Percentiles rank a stretch among this genome's conserved stretches.
phyloP scores from a whole-genome alignment of 495 filamentous ascomycete species.

The Tuber aestivum region DNA sequence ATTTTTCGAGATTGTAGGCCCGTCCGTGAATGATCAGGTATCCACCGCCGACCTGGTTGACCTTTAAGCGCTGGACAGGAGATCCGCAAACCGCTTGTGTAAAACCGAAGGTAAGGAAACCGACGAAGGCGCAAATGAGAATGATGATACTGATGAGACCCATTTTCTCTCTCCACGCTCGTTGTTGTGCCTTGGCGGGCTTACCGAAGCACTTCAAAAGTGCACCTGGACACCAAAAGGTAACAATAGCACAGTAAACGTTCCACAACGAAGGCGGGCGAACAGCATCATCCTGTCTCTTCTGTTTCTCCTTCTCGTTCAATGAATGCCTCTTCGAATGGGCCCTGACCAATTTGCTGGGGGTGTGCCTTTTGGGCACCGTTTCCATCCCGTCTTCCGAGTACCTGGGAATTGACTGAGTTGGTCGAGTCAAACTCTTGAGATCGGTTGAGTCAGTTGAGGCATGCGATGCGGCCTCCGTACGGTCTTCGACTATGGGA shows the following conservation, averaged over 20 bases:
- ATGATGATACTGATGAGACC: slow-evolving; percentile 91
- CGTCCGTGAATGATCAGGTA: slow-evolving; percentile 96
- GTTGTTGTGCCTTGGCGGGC: slow-evolving; percentile 77
- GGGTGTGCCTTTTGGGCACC: slow-evolving; percentile 37
- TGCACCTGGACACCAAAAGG: slow-evolving; percentile 89
- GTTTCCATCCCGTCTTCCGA: slow-evolving; percentile 24
- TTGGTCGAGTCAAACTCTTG: slow-evolving; percentile 47
- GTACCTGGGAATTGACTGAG: slow-evolving; percentile 42
- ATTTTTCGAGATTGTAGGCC: slow-evolving; percentile 73
- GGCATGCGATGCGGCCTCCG: slow-evolving; percentile 49
- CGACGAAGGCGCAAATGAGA: slow-evolving; percentile 79
- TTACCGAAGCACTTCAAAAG: slow-evolving; percentile 79
- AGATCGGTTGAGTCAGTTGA: slow-evolving; percentile 48
- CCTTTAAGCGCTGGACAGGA: slow-evolving; percentile 61
- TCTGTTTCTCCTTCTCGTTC: slow-evolving; percentile 51
- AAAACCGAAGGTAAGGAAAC: slow-evolving; percentile 96
- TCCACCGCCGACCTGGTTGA: slow-evolving; percentile 69
- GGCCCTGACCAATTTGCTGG: slow-evolving; percentile 52
- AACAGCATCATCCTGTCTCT: slow-evolving; percentile 61
- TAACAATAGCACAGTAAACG: slow-evolving; percentile 86
- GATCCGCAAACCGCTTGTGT: slow-evolving; percentile 75
- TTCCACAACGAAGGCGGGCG: slow-evolving; percentile 86
- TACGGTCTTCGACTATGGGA: slow-evolving; percentile 67
- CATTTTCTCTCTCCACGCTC: slow-evolving; percentile 98
- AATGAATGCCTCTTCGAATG: slow-evolving; percentile 51